A percentile compares a stretch with the other conserved stretches of the same genome.
Conservation (phyloP, 208 protist genomes). For the Trypanosoma platydactyli region DNA sequence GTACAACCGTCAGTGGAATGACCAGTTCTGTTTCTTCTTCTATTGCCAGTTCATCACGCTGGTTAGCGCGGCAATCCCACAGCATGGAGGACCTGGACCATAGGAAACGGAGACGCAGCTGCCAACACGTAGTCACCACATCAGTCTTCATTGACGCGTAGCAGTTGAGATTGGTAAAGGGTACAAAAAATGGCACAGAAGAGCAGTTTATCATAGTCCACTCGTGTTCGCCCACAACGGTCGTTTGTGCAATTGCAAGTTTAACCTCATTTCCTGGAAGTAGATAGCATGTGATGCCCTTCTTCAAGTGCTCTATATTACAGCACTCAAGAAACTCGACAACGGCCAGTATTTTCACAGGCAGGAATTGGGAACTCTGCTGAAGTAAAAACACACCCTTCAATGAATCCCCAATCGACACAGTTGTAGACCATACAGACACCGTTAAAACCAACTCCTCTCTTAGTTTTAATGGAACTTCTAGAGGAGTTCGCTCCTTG, state of each 20-base stretch:
- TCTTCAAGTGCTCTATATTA: constrained; percentile 9
- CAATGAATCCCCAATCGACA: constrained; percentile 40
- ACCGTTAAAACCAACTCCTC: constrained; percentile 31
- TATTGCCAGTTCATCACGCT: constrained; percentile 14
- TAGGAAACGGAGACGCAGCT: constrained; percentile 33
- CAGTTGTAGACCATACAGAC: constrained; percentile 35
- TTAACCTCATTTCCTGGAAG: constrained; percentile 17
- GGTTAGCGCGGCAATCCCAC: neutral
- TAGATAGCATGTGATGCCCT: constrained; percentile 7
- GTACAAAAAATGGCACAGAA: constrained; percentile 24
- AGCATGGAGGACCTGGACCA: constrained; percentile 10
- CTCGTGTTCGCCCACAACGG: constrained; percentile 24
- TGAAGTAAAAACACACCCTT: constrained; percentile 32
- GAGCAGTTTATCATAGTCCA: constrained; percentile 29
- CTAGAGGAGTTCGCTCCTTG: constrained; percentile 31
- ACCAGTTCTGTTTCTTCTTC: constrained; percentile 35
- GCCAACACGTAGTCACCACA: constrained; percentile 37
- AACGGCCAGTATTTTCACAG: constrained; percentile 25
- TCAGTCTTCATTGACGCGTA: constrained; percentile 36
- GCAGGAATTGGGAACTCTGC: neutral
- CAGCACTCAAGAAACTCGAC: constrained; percentile 42
- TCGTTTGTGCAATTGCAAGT: constrained; percentile 28
- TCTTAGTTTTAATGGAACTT: constrained; percentile 30
- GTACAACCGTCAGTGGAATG: constrained; percentile 40
- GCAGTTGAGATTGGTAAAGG: constrained; percentile 22